Conservation (phyloP, 495 filamentous ascomycete genomes). For the Clohesyomyces aquaticus region DNA sequence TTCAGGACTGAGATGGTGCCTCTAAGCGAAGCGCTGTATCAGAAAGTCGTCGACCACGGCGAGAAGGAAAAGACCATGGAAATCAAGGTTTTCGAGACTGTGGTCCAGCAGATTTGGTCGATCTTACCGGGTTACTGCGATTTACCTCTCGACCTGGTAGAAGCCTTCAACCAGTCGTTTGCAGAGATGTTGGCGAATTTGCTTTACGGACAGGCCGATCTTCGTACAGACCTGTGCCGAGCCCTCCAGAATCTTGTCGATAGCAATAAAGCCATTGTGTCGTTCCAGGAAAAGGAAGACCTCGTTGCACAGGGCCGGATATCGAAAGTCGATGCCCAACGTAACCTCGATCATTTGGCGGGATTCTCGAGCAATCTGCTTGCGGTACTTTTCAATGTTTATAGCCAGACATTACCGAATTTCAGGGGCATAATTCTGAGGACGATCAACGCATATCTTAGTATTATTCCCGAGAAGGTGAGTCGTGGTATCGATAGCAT, state of each 20-base stretch:
- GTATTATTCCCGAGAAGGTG: constrained; percentile 74
- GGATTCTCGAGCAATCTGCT: constrained; percentile 82
- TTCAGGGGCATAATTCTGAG: constrained; percentile 85
- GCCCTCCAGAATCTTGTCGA: constrained; percentile 85
- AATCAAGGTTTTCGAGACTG: constrained; percentile 94
- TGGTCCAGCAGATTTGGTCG: constrained; percentile 95
- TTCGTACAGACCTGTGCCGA: constrained; percentile 83
- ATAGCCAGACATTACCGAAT: constrained; percentile 91
- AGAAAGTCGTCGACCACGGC: constrained; percentile 79
- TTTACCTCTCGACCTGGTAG: constrained; percentile 75
- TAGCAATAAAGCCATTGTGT: constrained; percentile 79
- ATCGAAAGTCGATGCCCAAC: constrained; percentile 70
- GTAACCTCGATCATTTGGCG: constrained; percentile 78
- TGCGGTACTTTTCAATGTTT: constrained; percentile 96
- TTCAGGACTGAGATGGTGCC: constrained; percentile 86
- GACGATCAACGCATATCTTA: constrained; percentile 91
- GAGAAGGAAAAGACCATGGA: constrained; percentile 84
- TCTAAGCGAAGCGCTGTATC: constrained; percentile 85
- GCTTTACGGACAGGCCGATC: constrained; percentile 86
- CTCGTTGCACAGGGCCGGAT: constrained; percentile 71
- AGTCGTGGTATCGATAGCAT: constrained; percentile 20
- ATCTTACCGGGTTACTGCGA: constrained; percentile 95
- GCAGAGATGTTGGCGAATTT: constrained; percentile 89
- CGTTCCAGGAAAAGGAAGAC: constrained; percentile 62
- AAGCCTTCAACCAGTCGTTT: constrained; percentile 78